phyloP scores from a whole-genome alignment of 140 eudicot species.

The Bidens hawaiensis region DNA sequence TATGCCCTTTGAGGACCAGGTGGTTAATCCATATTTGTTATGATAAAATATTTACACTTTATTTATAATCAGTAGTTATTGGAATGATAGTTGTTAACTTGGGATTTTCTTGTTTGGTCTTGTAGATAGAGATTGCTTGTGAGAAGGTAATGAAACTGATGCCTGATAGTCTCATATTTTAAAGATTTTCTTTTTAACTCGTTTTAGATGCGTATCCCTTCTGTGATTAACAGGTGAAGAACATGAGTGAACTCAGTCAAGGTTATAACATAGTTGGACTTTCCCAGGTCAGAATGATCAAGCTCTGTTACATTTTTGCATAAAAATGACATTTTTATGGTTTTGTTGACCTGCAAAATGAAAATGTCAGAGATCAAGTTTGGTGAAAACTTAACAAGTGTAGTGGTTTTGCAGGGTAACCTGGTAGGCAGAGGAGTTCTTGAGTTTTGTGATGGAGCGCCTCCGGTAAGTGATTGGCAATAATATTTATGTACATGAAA shows the following conservation, averaged over 20 bases:
- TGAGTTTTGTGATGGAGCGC: slow-evolving; percentile 91
- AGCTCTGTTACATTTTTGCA: not conserved
- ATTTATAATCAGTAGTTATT: not conserved
- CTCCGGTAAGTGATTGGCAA: slow-evolving; percentile 53
- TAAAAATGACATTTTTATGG: not conserved
- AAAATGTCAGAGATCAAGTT: not conserved
- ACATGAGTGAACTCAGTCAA: slow-evolving; percentile 68
- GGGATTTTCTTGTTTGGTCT: slow-evolving; percentile 11
- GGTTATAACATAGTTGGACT: slow-evolving; percentile 91
- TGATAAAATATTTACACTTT: not conserved
- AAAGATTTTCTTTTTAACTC: not conserved
- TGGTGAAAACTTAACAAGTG: not conserved
- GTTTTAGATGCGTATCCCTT: not conserved
- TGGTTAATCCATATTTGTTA: slow-evolving; percentile 3
- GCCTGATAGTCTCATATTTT: not conserved
- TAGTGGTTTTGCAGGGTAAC: slow-evolving; percentile 56
- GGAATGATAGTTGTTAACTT: slow-evolving; percentile 13
- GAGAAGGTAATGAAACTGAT: slow-evolving; percentile 62
- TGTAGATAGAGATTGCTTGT: slow-evolving; percentile 76
- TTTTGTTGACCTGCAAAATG: not conserved
- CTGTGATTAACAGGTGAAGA: slow-evolving; percentile 62
- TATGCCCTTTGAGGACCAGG: slow-evolving; percentile 80
- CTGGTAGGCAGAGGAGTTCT: slow-evolving; percentile 82
- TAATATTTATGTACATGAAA: no score
- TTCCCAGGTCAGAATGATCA: slow-evolving; percentile 65